These are phyloP conservation scores for Annulohypoxylon stygium DNA, from an alignment of 495 filamentous ascomycete genomes.

Conservation along the genomic window DNA sequence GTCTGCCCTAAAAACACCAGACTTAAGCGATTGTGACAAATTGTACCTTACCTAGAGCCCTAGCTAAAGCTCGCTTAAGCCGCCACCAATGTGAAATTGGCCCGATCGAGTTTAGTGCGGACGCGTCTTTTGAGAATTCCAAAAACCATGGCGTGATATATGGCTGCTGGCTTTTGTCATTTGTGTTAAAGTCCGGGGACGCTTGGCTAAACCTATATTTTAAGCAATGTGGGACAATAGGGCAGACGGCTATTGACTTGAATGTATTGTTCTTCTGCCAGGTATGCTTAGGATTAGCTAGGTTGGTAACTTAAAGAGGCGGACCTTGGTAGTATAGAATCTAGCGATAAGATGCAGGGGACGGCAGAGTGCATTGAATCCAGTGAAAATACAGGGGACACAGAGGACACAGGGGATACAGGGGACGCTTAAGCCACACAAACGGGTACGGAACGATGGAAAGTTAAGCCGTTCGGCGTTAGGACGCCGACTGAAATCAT, in stretches of 20 bases:
- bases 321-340: slow-evolving; percentile 32
- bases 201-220: slow-evolving; percentile 19
- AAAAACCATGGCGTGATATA: slow-evolving; percentile 36
- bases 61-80: slow-evolving; percentile 6
- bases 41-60: neutral
- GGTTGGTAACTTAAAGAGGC: neutral
- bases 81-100: neutral
- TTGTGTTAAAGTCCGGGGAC: slow-evolving; percentile 28
- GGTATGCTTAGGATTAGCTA: neutral
- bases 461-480: slow-evolving; percentile 24
- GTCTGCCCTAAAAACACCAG: neutral
- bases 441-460: slow-evolving; percentile 12
- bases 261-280: slow-evolving; percentile 6
- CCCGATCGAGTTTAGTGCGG: slow-evolving; percentile 26
- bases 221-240: slow-evolving; percentile 40
- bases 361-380: slow-evolving; percentile 14
- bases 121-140: slow-evolving; percentile 28
- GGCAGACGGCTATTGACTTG: slow-evolving; percentile 33
- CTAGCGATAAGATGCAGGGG: slow-evolving; percentile 38
- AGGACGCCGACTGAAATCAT: neutral
- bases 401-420: neutral
- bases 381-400: slow-evolving; percentile 7
- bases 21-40: neutral
- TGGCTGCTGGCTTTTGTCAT: slow-evolving; percentile 30
- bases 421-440: slow-evolving; percentile 22